These are phyloP conservation scores for Phanerochaete carnosa DNA, from an alignment of 768 basidiomycete genomes.

Conservation along the genomic window DNA sequence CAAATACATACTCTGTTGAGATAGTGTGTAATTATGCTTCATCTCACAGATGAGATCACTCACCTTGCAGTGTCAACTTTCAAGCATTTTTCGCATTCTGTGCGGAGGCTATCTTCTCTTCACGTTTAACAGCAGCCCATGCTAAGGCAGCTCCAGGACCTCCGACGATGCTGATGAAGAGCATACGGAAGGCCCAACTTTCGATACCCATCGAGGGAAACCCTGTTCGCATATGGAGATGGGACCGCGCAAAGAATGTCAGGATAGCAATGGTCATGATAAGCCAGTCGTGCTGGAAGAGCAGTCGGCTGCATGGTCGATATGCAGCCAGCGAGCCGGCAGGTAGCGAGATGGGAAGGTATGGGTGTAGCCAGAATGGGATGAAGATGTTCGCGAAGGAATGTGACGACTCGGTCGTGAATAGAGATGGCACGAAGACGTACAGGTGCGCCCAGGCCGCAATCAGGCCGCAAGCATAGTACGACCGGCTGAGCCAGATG, in stretches of 20 bases:
- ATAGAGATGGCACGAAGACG: not conserved
- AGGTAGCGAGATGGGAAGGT: not conserved
- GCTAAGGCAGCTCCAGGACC: constrained; percentile 11
- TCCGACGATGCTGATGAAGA: not conserved
- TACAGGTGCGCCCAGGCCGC: constrained; percentile 3
- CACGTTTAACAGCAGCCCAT: constrained; percentile 10
- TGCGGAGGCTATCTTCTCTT: not conserved
- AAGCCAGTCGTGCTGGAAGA: constrained; percentile 15
- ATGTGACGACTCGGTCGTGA: constrained; percentile 3
- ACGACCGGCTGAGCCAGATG: constrained; percentile 1
- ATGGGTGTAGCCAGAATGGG: constrained; percentile 9
- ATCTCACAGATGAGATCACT: too few species aligned
- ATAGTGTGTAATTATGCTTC: too few species aligned
- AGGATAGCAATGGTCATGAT: constrained; percentile 9
- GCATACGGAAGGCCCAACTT: not conserved
- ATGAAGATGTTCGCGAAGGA: constrained; percentile 14
- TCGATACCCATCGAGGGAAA: not conserved
- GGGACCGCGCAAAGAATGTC: constrained; percentile 8
- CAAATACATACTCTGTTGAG: too few species aligned
- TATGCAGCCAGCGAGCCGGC: constrained; percentile 2
- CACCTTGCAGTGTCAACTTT: not conserved
- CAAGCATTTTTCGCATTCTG: not conserved
- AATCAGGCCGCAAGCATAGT: constrained; percentile 3
- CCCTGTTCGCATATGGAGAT: not conserved
- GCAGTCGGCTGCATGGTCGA: constrained; percentile 2